phyloP scores from a whole-genome alignment of 352 stramenopile species.

The Phytophthora kernoviae region DNA sequence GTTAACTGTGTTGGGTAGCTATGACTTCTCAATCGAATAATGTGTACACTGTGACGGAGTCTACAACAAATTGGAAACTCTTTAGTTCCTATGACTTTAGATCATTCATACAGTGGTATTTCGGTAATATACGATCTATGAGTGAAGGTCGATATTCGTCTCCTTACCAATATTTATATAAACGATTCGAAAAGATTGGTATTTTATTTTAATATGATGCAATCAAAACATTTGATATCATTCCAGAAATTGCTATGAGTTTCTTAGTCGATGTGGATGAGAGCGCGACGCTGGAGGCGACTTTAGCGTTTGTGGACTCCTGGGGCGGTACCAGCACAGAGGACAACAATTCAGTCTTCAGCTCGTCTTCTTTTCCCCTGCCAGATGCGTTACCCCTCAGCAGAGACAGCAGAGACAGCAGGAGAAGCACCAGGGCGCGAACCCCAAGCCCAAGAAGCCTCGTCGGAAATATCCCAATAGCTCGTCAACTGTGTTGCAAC shows the following conservation, averaged over 20 bases:
- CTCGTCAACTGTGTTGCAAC: conserved; percentile 24
- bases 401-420: conserved; percentile 28
- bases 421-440: conserved; percentile 2
- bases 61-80: too few relatives aligned
- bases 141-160: too few relatives aligned
- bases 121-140: too few relatives aligned
- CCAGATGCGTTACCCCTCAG: conserved; percentile 9
- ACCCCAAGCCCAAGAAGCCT: conserved; percentile 19
- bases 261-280: conserved; percentile 20
- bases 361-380: neutral
- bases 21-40: too few relatives aligned
- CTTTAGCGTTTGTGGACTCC: conserved; percentile 24
- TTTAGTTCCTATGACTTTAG: too few relatives aligned
- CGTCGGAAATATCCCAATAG: conserved; percentile 24
- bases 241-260: conserved; percentile 13
- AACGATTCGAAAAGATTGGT: neutral
- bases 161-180: too few relatives aligned
- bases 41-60: too few relatives aligned
- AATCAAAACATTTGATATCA: too few relatives aligned
- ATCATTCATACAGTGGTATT: too few relatives aligned
- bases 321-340: conserved; percentile 5
- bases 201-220: neutral
- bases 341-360: neutral
- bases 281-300: conserved; percentile 20
- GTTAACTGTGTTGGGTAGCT: too few relatives aligned